Evolutionary conservation across 148 eudicot genomes (phyloP).

Genomic region (Arctostaphylos glauca): DNA sequence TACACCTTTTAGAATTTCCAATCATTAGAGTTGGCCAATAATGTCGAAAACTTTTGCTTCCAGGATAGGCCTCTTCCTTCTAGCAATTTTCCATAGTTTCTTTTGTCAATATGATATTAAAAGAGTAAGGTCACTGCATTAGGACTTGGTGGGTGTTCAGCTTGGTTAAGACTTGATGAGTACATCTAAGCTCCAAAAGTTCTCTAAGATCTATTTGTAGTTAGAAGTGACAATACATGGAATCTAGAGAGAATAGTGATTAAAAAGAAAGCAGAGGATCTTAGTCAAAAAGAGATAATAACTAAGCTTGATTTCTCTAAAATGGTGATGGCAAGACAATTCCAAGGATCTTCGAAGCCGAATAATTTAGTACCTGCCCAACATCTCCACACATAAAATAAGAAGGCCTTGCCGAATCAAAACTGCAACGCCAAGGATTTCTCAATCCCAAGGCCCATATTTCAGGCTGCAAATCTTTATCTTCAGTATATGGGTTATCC

Average conservation of each 20-base stretch:
- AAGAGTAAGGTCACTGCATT: background rate
- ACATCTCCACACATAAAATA: slow-evolving; percentile 81
- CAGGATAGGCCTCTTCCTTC: background rate
- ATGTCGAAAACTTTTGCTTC: background rate
- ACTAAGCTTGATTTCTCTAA: background rate
- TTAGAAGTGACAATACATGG: background rate
- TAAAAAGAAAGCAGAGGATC: background rate
- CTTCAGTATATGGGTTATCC: slow-evolving; percentile 67
- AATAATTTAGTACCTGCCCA: slow-evolving; percentile 55
- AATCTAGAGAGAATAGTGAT: background rate
- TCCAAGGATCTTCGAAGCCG: background rate
- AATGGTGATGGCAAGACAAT: background rate
- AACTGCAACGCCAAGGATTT: slow-evolving; percentile 96
- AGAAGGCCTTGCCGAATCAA: slow-evolving; percentile 79
- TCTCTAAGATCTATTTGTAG: background rate
- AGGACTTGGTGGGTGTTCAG: background rate
- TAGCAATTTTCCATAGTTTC: too few species aligned
- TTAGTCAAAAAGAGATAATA: background rate
- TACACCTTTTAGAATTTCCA: background rate
- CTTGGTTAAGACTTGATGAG: background rate
- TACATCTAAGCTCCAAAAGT: background rate
- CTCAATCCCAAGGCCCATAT: slow-evolving; percentile 86
- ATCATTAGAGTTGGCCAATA: too few species aligned
- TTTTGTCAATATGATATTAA: background rate
- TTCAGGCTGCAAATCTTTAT: slow-evolving; percentile 59